Conservation (phyloP, 2,329 filamentous ascomycete genomes). For the Esteya vermicola region DNA sequence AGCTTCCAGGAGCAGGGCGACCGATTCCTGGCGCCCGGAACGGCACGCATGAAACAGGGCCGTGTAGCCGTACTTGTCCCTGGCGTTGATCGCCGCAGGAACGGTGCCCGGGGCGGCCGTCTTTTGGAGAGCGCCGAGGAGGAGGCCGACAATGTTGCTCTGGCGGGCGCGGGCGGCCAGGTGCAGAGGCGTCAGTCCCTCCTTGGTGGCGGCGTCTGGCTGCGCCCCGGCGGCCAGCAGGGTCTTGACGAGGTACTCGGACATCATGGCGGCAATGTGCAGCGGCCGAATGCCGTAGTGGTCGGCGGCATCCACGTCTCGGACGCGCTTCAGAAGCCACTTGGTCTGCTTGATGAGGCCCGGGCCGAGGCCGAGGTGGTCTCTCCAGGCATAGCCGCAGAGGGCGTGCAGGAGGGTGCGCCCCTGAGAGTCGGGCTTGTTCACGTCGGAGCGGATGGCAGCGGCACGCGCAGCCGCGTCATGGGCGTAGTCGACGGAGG, state of each 20-base stretch:
- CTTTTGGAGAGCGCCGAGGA: background rate
- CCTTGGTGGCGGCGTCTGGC: background rate
- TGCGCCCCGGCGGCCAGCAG: constrained; percentile 1
- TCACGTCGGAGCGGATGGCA: background rate
- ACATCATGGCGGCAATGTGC: background rate
- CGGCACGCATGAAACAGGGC: constrained; percentile 2
- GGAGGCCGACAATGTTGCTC: constrained; percentile 2
- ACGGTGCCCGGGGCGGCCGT: background rate
- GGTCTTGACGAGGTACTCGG: background rate
- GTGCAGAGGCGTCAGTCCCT: constrained; percentile 3
- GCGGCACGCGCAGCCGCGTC: no score
- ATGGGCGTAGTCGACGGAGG: no score
- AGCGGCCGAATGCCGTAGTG: constrained; percentile 1
- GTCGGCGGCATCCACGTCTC: background rate
- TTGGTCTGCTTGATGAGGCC: background rate
- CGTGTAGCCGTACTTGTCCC: background rate
- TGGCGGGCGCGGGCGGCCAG: constrained; percentile 2
- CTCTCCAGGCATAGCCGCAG: background rate
- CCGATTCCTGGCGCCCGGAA: constrained; percentile 1
- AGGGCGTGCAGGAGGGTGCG: constrained; percentile 1
- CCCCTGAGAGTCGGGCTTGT: background rate
- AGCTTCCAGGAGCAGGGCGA: constrained; percentile 2
- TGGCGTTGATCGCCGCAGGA: background rate
- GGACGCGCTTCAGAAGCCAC: background rate
- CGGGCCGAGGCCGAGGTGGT: background rate